phyloP scores from a whole-genome alignment of 331 rosid genomes.

The Malus hybrid region DNA sequence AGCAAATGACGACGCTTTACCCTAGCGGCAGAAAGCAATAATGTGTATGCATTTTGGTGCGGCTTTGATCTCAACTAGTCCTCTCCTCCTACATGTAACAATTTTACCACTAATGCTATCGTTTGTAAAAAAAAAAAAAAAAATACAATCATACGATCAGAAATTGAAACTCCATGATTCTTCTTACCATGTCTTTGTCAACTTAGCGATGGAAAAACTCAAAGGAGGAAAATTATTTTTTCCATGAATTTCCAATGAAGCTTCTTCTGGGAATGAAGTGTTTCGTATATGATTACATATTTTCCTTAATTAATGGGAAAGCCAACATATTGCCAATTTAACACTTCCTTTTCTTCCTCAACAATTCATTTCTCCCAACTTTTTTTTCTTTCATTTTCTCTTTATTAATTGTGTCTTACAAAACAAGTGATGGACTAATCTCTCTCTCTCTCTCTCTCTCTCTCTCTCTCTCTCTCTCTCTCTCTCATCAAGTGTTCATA shows the following conservation, averaged over 20 bases:
- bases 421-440: neutral
- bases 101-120: no score
- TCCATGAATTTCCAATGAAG: neutral
- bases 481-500: neutral
- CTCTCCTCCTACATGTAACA: no score
- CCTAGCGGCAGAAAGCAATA: no score
- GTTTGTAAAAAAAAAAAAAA: no score
- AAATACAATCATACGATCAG: neutral
- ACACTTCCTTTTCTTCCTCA: neutral
- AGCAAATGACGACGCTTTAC: no score
- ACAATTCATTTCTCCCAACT: neutral
- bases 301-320: neutral
- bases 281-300: neutral
- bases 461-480: no score
- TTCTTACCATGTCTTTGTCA: conserved; percentile 1
- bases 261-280: neutral
- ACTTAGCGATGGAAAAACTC: neutral
- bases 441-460: neutral
- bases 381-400: neutral
- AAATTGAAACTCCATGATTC: neutral
- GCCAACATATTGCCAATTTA: neutral
- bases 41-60: no score
- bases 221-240: neutral
- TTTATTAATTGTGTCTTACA: neutral
- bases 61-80: no score